Conservation (phyloP, 805 yeast species). For the Metschnikowia similis region DNA sequence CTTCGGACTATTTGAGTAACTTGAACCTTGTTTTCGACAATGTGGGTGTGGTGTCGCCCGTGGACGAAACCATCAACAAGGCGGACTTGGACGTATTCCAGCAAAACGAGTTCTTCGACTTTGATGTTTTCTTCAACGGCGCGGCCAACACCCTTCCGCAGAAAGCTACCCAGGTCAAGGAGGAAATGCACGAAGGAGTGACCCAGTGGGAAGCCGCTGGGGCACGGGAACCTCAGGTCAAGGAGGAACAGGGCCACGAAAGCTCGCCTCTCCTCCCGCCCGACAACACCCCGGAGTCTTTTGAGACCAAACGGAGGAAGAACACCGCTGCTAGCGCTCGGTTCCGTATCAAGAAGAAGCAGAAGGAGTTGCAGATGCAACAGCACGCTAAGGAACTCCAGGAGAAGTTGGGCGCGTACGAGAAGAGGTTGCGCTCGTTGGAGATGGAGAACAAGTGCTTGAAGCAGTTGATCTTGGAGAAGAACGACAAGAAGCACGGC, state of each 20-base stretch:
- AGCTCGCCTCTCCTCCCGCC: neutral
- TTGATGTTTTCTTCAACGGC: slow-evolving; percentile 30
- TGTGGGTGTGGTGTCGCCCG: slow-evolving; percentile 19
- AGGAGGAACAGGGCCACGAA: neutral
- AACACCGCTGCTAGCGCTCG: slow-evolving; percentile 95
- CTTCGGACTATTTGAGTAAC: slow-evolving; percentile 37
- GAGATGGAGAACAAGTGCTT: slow-evolving; percentile 92
- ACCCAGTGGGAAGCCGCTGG: neutral
- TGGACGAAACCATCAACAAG: slow-evolving; percentile 13
- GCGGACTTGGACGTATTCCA: slow-evolving; percentile 38
- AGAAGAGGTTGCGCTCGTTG: slow-evolving; percentile 71
- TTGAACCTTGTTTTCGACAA: slow-evolving; percentile 37
- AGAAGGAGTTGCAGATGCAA: slow-evolving; percentile 90
- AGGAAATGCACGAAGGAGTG: slow-evolving; percentile 1
- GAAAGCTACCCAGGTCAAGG: slow-evolving; percentile 5
- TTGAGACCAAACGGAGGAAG: slow-evolving; percentile 70
- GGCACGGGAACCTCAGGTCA: neutral
- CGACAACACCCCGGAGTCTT: neutral
- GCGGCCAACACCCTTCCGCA: slow-evolving; percentile 9
- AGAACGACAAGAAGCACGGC: slow-evolving; percentile 42
- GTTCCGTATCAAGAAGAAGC: slow-evolving; percentile 86
- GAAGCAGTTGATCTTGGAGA: slow-evolving; percentile 78
- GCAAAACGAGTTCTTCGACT: slow-evolving; percentile 37
- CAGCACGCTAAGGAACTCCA: slow-evolving; percentile 66
- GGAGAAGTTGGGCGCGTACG: slow-evolving; percentile 61